Percentiles rank a stretch among this genome's conserved stretches.
These are phyloP conservation scores for Epichloe sibirici DNA, from an alignment of 2,329 filamentous ascomycete species.

Conservation along the genomic window DNA sequence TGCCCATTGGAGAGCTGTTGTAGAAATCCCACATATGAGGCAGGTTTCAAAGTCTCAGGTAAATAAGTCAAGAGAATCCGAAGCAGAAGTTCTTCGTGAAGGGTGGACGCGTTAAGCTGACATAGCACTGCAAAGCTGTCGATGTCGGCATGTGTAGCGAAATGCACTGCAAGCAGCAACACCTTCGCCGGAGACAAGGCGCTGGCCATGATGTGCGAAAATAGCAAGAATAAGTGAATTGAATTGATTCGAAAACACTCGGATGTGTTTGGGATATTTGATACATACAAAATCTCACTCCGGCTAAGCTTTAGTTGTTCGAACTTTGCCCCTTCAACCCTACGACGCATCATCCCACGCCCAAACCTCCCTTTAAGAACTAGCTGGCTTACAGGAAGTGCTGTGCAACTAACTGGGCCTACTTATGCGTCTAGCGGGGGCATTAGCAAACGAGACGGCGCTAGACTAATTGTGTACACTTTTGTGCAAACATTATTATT, in stretches of 20 bases:
- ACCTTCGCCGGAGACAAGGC: slow-evolving; percentile 54
- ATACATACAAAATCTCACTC: background rate
- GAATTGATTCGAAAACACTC: background rate
- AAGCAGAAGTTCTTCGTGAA: slow-evolving; percentile 53
- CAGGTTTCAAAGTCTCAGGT: slow-evolving; percentile 56
- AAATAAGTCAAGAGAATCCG: slow-evolving; percentile 66
- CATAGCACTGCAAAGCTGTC: slow-evolving; percentile 48
- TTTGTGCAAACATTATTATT: background rate
- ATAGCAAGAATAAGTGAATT: background rate
- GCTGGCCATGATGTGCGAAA: slow-evolving; percentile 1
- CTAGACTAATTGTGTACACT: background rate
- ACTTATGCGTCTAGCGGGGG: slow-evolving; percentile 1
- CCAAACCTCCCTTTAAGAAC: background rate
- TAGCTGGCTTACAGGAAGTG: background rate
- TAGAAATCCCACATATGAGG: slow-evolving; percentile 50
- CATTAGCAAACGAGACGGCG: too few relatives aligned
- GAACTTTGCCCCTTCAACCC: background rate
- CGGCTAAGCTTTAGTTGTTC: background rate
- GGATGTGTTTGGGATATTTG: background rate
- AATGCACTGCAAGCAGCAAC: slow-evolving; percentile 59
- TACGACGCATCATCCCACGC: background rate
- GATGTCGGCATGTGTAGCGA: slow-evolving; percentile 55
- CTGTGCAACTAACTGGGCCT: background rate
- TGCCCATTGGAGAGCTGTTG: slow-evolving; percentile 40
- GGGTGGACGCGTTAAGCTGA: slow-evolving; percentile 39